Evolutionary conservation across 306 rosid genomes (phyloP), one percentile per base, ranked within the genome.

Genomic region (Gastrolobium villosum): DNA sequence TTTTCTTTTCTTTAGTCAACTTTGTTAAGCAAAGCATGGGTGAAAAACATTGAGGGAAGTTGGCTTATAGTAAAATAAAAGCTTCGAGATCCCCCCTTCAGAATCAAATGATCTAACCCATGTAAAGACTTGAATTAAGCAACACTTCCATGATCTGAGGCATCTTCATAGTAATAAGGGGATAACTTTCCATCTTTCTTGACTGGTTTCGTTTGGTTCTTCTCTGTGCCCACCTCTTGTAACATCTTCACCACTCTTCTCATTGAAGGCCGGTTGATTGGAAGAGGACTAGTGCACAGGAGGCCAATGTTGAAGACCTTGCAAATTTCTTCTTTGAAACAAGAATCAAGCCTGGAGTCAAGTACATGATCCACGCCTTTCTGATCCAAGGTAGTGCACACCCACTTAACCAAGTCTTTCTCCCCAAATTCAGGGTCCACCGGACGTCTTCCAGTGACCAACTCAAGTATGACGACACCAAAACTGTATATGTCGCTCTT

Each of bases 401-500:
- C 97, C 99, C 99, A 94, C 80, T 90, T 94, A 60, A 92, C 97
- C 83, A 92, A 80, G 72, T 94, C 99, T 72, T 90, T 92, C 76
- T 94, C 99, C 28, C 99, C 99, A 2, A 90, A 94, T 76, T 92
- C 99, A 0, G 95, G 95, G 77, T 92, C 99, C 31, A 90, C 83
- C 0, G 99, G 97, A n/a, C 79, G 91, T 48, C 86, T 89, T 70
- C 99, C 91, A 0, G 97, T 88, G 2, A 94, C 92, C 81, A 94
- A 67, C 65, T 94, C 99, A 1, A 94, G 97, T 45, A 94, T 78
- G 4, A 94, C 99, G 37, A 94, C 99, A 0, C 99, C 99, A 11
- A 92, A 94, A 74, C 99, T 94, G 85, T 94, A 94, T 55, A 92
- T 94, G 84, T 94, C 99, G 5, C 99, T 94, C 87, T 94, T 94